phyloP scores from a whole-genome alignment of 352 stramenopile genomes.

The Phytophthora hybrid region DNA sequence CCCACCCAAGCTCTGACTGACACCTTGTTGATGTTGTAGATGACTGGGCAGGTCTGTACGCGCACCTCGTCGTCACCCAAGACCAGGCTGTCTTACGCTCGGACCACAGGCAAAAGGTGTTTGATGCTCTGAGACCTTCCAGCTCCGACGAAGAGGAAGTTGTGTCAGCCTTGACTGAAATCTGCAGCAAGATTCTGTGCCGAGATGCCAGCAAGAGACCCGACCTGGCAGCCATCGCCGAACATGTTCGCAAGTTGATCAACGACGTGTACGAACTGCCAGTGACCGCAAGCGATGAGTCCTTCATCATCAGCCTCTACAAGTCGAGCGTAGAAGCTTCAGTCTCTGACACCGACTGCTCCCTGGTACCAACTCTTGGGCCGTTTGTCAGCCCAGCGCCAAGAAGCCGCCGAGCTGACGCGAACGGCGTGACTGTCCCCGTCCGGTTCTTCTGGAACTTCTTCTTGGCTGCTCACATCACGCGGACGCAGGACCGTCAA shows the following conservation, averaged over 20 bases:
- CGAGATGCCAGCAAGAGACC: conserved; percentile 37
- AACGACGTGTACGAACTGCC: conserved; percentile 40
- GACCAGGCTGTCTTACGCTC: conserved; percentile 45
- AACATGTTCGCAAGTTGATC: conserved; percentile 34
- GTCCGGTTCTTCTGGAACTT: conserved; percentile 70
- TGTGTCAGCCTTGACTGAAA: conserved; percentile 31
- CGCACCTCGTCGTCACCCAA: conserved; percentile 57
- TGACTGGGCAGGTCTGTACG: conserved; percentile 68
- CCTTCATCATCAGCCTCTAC: conserved; percentile 20
- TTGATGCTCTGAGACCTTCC: conserved; percentile 37
- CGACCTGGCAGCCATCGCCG: conserved; percentile 30
- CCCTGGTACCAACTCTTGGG: background rate
- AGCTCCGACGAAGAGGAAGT: conserved; percentile 42
- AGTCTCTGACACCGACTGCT: background rate
- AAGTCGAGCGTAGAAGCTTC: background rate
- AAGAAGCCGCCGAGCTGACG: conserved; percentile 16
- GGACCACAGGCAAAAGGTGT: conserved; percentile 54
- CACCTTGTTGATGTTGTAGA: conserved; percentile 42
- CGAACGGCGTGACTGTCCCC: conserved; percentile 14
- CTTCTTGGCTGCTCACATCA: conserved; percentile 41
- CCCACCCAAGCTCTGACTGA: background rate
- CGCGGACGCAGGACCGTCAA: background rate
- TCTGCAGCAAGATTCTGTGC: conserved; percentile 47
- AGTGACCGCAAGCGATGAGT: conserved; percentile 35
- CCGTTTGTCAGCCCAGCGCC: conserved; percentile 1